Evolutionary conservation across 345 rosid genomes (phyloP).

Genomic region (Pelargonium nanum): DNA sequence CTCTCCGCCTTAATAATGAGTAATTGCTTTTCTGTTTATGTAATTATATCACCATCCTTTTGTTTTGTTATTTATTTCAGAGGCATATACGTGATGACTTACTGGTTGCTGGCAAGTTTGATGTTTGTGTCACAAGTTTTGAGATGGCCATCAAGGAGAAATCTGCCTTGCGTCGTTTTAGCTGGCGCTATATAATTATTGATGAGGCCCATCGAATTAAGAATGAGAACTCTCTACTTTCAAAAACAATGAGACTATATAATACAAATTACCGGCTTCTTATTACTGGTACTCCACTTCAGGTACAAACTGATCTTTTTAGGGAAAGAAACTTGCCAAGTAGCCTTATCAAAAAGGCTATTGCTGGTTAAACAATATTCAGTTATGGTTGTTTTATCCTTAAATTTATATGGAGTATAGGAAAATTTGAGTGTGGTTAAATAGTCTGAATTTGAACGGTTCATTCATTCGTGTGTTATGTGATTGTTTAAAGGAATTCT

Average conservation of each 20-base stretch:
- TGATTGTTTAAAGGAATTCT: too few relatives aligned
- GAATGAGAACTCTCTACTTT: slow-evolving; percentile 91
- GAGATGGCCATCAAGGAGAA: slow-evolving; percentile 99
- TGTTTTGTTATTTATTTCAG: slow-evolving; percentile 26
- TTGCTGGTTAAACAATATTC: not conserved
- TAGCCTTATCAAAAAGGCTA: not conserved
- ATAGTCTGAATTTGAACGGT: too few relatives aligned
- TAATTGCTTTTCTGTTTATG: not conserved
- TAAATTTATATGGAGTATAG: too few relatives aligned
- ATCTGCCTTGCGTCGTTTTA: slow-evolving; percentile 75
- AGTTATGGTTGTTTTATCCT: not conserved
- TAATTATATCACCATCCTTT: not conserved
- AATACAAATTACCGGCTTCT: slow-evolving; percentile 86
- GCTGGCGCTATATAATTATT: slow-evolving; percentile 95
- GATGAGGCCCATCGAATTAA: slow-evolving; percentile 97
- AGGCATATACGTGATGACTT: slow-evolving; percentile 83
- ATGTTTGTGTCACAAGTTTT: slow-evolving; percentile 96
- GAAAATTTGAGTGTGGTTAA: too few relatives aligned
- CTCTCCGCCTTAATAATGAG: not conserved
- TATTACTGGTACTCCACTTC: slow-evolving; percentile 97
- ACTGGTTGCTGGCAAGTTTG: slow-evolving; percentile 94
- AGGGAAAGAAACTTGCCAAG: not conserved
- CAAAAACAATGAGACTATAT: slow-evolving; percentile 90
- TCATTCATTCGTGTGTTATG: too few relatives aligned
- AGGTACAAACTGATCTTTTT: slow-evolving; percentile 37